These are phyloP conservation scores for Yamadazyma epiphylla DNA, from an alignment of 1,139 yeast genomes.

Conservation along the genomic window DNA sequence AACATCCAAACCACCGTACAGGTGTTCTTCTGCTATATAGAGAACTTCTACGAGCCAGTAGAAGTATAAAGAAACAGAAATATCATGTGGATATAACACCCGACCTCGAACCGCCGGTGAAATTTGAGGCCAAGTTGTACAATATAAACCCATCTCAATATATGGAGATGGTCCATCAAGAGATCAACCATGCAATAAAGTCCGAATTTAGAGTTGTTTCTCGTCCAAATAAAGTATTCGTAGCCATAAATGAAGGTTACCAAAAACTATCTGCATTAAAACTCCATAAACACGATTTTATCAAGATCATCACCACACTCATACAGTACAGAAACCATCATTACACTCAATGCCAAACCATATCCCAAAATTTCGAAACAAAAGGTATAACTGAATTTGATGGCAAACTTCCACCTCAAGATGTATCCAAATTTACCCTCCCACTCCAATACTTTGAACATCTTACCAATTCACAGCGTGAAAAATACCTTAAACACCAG, in stretches of 20 bases:
- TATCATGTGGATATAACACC: too few relatives aligned
- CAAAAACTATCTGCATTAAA: not conserved
- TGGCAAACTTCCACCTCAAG: slow-evolving; percentile 8
- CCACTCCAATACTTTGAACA: slow-evolving; percentile 5
- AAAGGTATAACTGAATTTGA: slow-evolving; percentile 6
- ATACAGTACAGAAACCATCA: not conserved
- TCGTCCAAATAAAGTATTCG: too few relatives aligned
- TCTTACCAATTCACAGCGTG: slow-evolving; percentile 9
- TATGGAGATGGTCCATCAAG: slow-evolving; percentile 10
- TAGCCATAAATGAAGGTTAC: not conserved
- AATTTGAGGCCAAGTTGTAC: slow-evolving; percentile 7
- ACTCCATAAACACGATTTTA: not conserved
- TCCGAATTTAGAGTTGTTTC: slow-evolving; percentile 19
- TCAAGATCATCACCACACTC: not conserved
- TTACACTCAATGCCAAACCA: not conserved
- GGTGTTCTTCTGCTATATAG: too few relatives aligned
- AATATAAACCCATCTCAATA: slow-evolving; percentile 7
- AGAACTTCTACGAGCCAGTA: too few relatives aligned
- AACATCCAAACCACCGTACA: too few relatives aligned
- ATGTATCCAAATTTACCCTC: slow-evolving; percentile 8
- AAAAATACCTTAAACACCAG: slow-evolving; percentile 9
- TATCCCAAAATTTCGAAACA: not conserved
- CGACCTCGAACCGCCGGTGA: too few relatives aligned
- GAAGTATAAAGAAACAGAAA: too few relatives aligned
- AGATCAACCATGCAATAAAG: slow-evolving; percentile 15